Percentiles rank a stretch among this genome's conserved stretches.
Conservation (phyloP, 495 filamentous ascomycete genomes). For the Penicillium fimorum region DNA sequence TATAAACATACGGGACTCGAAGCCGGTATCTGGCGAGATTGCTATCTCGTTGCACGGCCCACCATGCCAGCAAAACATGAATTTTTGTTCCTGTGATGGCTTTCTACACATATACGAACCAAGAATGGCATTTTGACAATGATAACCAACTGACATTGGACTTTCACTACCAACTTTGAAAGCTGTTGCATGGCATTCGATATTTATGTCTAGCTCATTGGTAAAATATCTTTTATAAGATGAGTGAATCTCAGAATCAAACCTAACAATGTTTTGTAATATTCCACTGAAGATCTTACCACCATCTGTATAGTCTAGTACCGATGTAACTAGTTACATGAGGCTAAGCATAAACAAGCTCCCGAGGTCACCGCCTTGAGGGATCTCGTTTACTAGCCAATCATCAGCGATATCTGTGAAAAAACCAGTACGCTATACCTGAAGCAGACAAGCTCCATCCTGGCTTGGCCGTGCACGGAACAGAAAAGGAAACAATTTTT, state of each 20-base stretch:
- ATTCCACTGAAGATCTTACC: not conserved
- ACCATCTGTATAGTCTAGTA: not conserved
- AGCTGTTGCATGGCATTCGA: not conserved
- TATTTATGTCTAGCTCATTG: not conserved
- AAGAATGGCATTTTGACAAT: not conserved
- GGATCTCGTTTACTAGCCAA: conserved; percentile 41
- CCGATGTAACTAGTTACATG: not conserved
- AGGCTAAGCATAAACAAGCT: conserved; percentile 12
- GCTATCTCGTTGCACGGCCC: not conserved
- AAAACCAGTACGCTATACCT: conserved; percentile 24
- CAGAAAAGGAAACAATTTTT: conserved; percentile 39
- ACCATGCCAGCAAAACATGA: not conserved
- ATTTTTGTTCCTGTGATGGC: not conserved
- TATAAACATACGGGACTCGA: conserved; percentile 2
- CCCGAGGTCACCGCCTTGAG: conserved; percentile 26
- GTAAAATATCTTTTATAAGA: not conserved
- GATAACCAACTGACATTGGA: not conserved
- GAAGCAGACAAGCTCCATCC: conserved; percentile 14
- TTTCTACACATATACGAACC: not conserved
- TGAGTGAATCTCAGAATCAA: not conserved
- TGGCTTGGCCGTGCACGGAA: conserved; percentile 22
- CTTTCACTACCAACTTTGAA: not conserved
- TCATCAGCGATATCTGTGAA: conserved; percentile 10
- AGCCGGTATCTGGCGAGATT: not conserved
- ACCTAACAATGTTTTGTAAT: not conserved